These are phyloP conservation scores for Naganishia cerealis DNA, from an alignment of 1,284 basidiomycete genomes.

Conservation along the genomic window DNA sequence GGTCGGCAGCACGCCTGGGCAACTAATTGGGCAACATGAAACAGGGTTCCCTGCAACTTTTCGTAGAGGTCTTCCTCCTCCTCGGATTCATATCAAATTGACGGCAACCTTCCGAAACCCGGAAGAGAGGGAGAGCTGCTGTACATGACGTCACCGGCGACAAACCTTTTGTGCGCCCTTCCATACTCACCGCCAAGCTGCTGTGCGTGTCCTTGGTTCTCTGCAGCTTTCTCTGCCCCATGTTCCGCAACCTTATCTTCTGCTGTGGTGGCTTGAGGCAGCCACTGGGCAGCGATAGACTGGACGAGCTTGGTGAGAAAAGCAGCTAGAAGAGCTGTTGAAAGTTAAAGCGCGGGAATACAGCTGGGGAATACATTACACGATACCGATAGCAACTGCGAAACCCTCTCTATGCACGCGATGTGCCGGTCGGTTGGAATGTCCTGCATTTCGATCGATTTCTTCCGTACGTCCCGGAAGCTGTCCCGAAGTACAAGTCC, in stretches of 20 bases:
- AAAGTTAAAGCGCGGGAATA: background rate
- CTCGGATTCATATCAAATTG: background rate
- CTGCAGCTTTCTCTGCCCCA: too few species aligned
- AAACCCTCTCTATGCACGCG: background rate
- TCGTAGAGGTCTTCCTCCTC: background rate
- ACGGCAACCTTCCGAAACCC: background rate
- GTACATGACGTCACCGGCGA: background rate
- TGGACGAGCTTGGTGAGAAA: too few species aligned
- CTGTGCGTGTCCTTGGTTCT: background rate
- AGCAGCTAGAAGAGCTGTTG: background rate
- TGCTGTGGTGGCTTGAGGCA: too few species aligned
- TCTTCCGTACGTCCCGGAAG: background rate
- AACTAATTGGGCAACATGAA: too few species aligned
- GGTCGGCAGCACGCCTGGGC: too few species aligned
- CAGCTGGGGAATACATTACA: background rate
- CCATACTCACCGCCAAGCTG: background rate
- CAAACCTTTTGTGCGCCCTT: background rate
- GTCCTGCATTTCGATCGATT: background rate
- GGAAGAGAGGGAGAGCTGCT: background rate
- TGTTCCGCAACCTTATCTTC: too few species aligned
- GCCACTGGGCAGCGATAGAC: too few species aligned
- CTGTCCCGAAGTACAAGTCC: background rate
- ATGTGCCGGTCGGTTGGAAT: conserved; percentile 4
- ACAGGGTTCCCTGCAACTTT: background rate
- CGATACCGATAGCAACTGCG: background rate